These are phyloP conservation scores for Fusarium kyushuense DNA, from an alignment of 2,329 filamentous ascomycete species.

Conservation along the genomic window DNA sequence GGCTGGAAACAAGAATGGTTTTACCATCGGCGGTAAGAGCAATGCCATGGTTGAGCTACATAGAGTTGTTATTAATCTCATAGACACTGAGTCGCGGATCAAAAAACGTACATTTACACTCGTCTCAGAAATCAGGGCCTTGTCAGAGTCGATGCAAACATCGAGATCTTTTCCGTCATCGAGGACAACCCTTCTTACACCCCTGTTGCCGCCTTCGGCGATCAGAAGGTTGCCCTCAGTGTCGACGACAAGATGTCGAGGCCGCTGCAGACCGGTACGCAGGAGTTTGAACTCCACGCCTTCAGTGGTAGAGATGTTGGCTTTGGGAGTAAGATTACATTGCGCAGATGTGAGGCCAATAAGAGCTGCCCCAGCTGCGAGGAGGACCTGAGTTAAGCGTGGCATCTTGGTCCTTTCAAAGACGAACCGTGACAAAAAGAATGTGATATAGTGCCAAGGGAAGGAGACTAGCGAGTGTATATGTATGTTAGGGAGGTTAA, in stretches of 20 bases:
- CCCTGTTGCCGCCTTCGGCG: slow-evolving; percentile 1
- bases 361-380: not conserved
- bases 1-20: slow-evolving; percentile 18
- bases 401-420: not conserved
- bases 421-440: too few relatives aligned
- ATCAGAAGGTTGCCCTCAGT: slow-evolving; percentile 13
- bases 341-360: slow-evolving; percentile 3
- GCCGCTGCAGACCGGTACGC: not conserved
- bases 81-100: too few relatives aligned
- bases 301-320: slow-evolving; percentile 9
- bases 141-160: slow-evolving; percentile 19
- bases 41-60: slow-evolving; percentile 15
- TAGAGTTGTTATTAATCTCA: not conserved
- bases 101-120: not conserved
- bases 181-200: slow-evolving; percentile 14
- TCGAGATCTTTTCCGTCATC: slow-evolving; percentile 12
- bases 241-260: slow-evolving; percentile 13
- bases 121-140: slow-evolving; percentile 1
- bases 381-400: slow-evolving; percentile 5
- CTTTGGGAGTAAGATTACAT: not conserved
- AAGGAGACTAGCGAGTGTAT: not conserved
- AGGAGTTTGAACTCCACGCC: slow-evolving; percentile 10
- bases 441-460: too few relatives aligned
- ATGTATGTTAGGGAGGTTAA: not conserved
- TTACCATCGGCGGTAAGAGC: slow-evolving; percentile 13